Evolutionary conservation across 495 filamentous ascomycete species (phyloP), one percentile per base, ranked within the genome.

Genomic region (Aspergillus panamensis): DNA sequence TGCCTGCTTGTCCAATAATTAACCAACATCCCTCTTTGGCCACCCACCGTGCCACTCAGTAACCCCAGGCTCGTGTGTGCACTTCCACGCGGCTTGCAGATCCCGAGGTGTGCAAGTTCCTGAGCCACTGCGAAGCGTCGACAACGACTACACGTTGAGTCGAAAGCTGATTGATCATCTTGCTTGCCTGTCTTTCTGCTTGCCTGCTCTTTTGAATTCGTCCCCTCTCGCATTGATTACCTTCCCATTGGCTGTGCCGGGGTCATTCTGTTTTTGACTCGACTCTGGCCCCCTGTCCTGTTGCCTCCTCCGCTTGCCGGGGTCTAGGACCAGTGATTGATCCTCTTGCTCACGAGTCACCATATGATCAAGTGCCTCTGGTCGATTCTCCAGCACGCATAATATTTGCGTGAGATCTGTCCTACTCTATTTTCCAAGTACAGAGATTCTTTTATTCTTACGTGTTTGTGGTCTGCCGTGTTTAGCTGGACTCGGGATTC

Each of bases 41-140:
- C 49, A 42, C 56, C 37, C 43, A 42, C 30, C 30, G 39, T 58
- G 16, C 42, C 17, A 47, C 16, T 48, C 19, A 48, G 31, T 37
- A 31, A 10, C 12, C 43, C 48, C 25, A 9, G 44, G 20, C 33
- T 19, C 35, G 52, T 55, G 52, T 29, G 32, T 40, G 39, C 48
- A 44, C 31, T 12, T 48, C 21, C 21, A 44, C 39, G 55, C 43
- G 44, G 55, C 43, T 47, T 58, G 60, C 51, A 58, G 60, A 62
- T 62, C 60, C 51, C 54, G 53, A 49, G 49, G 54, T 35, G 53
- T 51, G 47, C 55, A 44, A 39, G 43, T 52, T 49, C 47, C 47
- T 49, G 47, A 49, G n/a, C 47, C 47, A 49, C 37, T 48, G 17
- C 55, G 13, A 51, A 51, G 55, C 39, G n/a, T 39, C 37, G 25